phyloP scores from a whole-genome alignment of 495 filamentous ascomycete genomes.

The Trichoderma parareesei region DNA sequence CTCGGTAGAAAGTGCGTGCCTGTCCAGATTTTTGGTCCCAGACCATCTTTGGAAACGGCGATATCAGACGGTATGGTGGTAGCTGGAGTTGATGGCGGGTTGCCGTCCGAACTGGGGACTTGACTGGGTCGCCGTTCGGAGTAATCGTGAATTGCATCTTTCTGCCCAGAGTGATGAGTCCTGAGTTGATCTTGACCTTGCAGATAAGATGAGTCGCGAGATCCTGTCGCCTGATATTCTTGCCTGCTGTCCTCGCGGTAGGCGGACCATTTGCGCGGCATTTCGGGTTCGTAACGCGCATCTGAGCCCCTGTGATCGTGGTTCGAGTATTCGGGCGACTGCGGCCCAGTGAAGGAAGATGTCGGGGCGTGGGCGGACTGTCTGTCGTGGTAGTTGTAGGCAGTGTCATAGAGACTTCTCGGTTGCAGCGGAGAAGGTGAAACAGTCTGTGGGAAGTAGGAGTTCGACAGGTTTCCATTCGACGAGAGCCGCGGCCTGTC shows the following conservation, averaged over 20 bases:
- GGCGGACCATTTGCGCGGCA: constrained; percentile 20
- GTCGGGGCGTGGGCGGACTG: constrained; percentile 32
- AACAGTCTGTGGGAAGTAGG: constrained; percentile 36
- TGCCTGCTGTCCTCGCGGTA: constrained; percentile 24
- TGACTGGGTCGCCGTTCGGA: constrained; percentile 25
- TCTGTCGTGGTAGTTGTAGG: constrained; percentile 26
- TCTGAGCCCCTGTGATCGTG: constrained; percentile 24
- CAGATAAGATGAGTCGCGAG: constrained; percentile 16
- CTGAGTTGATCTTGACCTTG: constrained; percentile 19
- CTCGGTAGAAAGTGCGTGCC: constrained; percentile 51
- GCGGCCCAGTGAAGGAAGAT: constrained; percentile 32
- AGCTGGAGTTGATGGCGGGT: constrained; percentile 32
- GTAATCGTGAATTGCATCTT: constrained; percentile 15
- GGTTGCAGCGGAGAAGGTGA: constrained; percentile 26
- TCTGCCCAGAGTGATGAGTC: constrained; percentile 15
- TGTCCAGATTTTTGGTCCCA: constrained; percentile 54
- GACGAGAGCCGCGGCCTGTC: constrained; percentile 30
- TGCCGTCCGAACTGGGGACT: constrained; percentile 17
- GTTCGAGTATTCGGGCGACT: constrained; percentile 30
- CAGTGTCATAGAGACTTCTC: constrained; percentile 33
- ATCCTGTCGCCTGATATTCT: constrained; percentile 24
- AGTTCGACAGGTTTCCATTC: constrained; percentile 18
- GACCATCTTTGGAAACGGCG: constrained; percentile 40
- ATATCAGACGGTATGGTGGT: constrained; percentile 34
- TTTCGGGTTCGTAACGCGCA: constrained; percentile 16